Percentiles rank a stretch among this genome's conserved stretches.
Evolutionary conservation across 352 stramenopile genomes (phyloP).

Genomic region (Paralagenidium karlingii): DNA sequence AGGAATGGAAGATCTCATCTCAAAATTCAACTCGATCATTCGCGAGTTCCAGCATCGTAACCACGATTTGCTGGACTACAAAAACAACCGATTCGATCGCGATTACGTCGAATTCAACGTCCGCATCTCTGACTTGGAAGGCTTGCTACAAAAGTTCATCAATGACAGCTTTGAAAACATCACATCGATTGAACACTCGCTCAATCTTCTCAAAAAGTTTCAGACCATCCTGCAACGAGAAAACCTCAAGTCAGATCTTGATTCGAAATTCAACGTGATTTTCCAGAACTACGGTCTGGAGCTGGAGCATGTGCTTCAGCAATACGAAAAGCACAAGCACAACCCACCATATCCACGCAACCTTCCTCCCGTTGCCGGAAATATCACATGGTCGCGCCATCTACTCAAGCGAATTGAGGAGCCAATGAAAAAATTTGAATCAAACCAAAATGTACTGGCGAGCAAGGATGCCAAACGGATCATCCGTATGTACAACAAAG

Average conservation of each 20-base stretch:
- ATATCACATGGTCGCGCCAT: conserved; percentile 97
- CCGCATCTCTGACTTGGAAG: conserved; percentile 93
- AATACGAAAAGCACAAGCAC: conserved; percentile 99
- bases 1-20: conserved; percentile 84
- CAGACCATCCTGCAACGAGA: conserved; percentile 96
- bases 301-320: conserved; percentile 94
- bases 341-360: conserved; percentile 95
- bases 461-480: conserved; percentile 96
- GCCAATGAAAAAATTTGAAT: conserved; percentile 99
- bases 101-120: conserved; percentile 96
- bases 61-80: conserved; percentile 96
- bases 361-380: conserved; percentile 93
- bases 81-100: conserved; percentile 97
- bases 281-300: conserved; percentile 98
- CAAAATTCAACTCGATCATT: conserved; percentile 94
- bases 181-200: conserved; percentile 95
- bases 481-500: conserved; percentile 99
- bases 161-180: conserved; percentile 99
- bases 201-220: conserved; percentile 96
- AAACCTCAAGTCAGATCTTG: conserved; percentile 95
- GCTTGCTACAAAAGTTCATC: conserved; percentile 96
- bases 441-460: conserved; percentile 94
- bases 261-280: conserved; percentile 99
- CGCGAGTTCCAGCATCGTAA: conserved; percentile 94
- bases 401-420: conserved; percentile 98